These are phyloP conservation scores for Sugiyamaella xylanicola DNA, from an alignment of 1,139 yeast genomes.

Conservation along the genomic window DNA sequence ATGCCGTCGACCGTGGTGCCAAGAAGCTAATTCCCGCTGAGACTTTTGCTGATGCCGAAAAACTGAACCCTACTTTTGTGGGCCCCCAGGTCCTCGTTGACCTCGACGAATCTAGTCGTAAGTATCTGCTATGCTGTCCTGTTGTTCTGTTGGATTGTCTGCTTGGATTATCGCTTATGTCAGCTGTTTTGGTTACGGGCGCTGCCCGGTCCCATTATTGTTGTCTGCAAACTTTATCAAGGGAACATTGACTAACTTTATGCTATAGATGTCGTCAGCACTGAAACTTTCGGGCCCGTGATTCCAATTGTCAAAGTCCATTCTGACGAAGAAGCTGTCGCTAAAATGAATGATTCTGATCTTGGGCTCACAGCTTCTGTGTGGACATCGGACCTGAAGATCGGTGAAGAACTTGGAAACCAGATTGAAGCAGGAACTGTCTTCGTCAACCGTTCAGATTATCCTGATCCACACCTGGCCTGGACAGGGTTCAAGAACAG, in stretches of 20 bases:
- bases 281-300: conserved; percentile 71
- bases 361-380: conserved; percentile 59
- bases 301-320: conserved; percentile 46
- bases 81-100: conserved; percentile 80
- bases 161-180: too few species aligned
- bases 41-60: conserved; percentile 43
- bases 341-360: conserved; percentile 42
- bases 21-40: conserved; percentile 71
- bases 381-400: conserved; percentile 52
- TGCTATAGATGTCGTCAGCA: conserved; percentile 61
- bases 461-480: conserved; percentile 75
- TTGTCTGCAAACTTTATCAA: too few species aligned
- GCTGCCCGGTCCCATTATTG: not conserved
- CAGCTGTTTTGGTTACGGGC: conserved; percentile 1
- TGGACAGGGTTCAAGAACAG: conserved; percentile 83
- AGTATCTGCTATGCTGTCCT: conserved; percentile 1
- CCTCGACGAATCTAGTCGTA: conserved; percentile 53
- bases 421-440: conserved; percentile 79
- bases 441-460: conserved; percentile 84
- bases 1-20: conserved; percentile 73
- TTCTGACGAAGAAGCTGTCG: conserved; percentile 45
- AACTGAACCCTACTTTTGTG: conserved; percentile 66
- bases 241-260: too few species aligned
- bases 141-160: too few species aligned
- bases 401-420: conserved; percentile 65